Evolutionary conservation across 108 stramenopile genomes (phyloP).

Genomic region (Nannochloropsis gaditana): DNA sequence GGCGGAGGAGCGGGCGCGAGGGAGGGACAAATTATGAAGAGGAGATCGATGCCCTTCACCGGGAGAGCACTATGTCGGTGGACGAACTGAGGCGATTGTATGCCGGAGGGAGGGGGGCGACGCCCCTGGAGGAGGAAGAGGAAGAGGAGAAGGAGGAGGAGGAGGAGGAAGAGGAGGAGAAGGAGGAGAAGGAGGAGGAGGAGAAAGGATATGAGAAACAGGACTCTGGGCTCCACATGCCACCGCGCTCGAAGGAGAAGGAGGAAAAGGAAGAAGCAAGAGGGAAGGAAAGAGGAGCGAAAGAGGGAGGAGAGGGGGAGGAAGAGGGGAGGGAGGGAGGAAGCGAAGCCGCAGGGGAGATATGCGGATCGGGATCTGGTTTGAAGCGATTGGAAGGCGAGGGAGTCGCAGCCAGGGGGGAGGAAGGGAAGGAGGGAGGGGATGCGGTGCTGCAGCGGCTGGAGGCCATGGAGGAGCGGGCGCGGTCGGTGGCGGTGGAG

Average conservation of each 20-base stretch:
- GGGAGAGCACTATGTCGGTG: conserved; percentile 49
- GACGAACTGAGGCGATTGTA: conserved; percentile 40
- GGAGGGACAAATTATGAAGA: neutral
- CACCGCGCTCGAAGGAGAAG: neutral
- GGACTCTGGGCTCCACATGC: neutral
- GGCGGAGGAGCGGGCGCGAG: conserved; percentile 18
- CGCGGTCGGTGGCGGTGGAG: conserved; percentile 34
- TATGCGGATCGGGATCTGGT: conserved; percentile 24
- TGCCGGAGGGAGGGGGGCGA: conserved; percentile 15
- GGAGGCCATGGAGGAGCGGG: conserved; percentile 40
- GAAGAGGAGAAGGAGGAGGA: conserved; percentile 40
- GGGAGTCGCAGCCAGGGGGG: neutral
- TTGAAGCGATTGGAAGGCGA: conserved; percentile 40
- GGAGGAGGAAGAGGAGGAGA: conserved; percentile 22
- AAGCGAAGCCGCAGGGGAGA: neutral
- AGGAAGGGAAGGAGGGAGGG: conserved; percentile 20
- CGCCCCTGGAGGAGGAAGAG: neutral
- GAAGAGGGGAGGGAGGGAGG: neutral
- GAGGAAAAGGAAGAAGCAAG: conserved; percentile 24
- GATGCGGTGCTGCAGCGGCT: conserved; percentile 38
- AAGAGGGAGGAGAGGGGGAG: conserved; percentile 18
- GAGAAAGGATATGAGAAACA: neutral
- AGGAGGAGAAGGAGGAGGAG: neutral
- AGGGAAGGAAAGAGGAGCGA: conserved; percentile 28
- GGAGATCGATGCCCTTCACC: conserved; percentile 24